Evolutionary conservation across 805 yeast species (phyloP).

Genomic region (Danielia reshetovae): DNA sequence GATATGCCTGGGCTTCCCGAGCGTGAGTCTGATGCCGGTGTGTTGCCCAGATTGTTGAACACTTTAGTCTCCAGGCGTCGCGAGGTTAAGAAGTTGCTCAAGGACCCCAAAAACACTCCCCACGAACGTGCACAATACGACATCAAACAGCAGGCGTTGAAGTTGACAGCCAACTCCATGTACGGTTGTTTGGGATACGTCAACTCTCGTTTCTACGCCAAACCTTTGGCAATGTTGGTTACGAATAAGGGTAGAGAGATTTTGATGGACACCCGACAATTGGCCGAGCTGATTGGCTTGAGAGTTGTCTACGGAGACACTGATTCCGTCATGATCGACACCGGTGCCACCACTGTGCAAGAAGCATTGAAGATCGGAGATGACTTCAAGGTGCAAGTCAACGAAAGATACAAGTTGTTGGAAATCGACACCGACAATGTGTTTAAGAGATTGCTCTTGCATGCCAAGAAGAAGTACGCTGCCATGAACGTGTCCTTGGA

Average conservation of each 20-base stretch:
- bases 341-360: conserved; percentile 61
- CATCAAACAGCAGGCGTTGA: conserved; percentile 92
- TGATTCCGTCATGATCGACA: conserved; percentile 97
- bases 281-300: conserved; percentile 81
- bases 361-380: conserved; percentile 84
- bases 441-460: conserved; percentile 76
- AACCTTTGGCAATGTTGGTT: conserved; percentile 92
- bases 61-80: conserved; percentile 87
- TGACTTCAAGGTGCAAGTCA: conserved; percentile 78
- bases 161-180: conserved; percentile 98
- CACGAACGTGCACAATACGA: conserved; percentile 80
- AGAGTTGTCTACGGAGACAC: conserved; percentile 97
- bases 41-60: conserved; percentile 78
- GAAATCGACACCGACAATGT: conserved; percentile 96
- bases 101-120: conserved; percentile 61
- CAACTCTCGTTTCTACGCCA: conserved; percentile 89
- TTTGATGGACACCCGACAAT: conserved; percentile 84
- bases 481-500: conserved; percentile 65
- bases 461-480: conserved; percentile 97
- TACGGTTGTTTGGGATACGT: conserved; percentile 96
- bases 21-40: conserved; percentile 61
- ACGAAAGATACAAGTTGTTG: conserved; percentile 78
- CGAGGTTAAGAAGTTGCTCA: conserved; percentile 83
- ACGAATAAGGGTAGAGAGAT: conserved; percentile 95
- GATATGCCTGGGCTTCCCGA: conserved; percentile 68